Evolutionary conservation across 352 stramenopile genomes (phyloP).

Genomic region (Phytophthora pistaciae): DNA sequence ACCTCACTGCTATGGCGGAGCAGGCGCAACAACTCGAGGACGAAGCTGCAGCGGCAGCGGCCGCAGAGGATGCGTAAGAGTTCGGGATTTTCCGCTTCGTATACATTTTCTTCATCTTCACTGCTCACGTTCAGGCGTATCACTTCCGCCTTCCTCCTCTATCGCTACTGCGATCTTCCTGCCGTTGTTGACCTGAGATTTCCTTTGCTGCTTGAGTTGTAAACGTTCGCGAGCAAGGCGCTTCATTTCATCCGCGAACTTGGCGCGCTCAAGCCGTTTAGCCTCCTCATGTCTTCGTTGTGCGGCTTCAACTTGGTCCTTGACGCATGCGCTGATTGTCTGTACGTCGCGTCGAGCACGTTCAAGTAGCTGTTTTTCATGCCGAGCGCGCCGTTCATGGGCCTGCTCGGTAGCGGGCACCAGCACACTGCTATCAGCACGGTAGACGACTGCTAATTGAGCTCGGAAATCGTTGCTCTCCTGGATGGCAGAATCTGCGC

Average conservation of each 20-base stretch:
- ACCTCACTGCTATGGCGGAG: constrained; percentile 50
- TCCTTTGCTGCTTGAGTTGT: constrained; percentile 29
- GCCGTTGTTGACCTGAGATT: constrained; percentile 1
- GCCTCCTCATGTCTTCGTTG: constrained; percentile 25
- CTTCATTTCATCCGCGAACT: constrained; percentile 45
- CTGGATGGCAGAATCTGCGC: constrained; percentile 44
- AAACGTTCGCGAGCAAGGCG: constrained; percentile 30
- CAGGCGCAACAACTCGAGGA: constrained; percentile 51
- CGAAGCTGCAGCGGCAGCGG: constrained; percentile 34
- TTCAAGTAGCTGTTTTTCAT: constrained; percentile 30
- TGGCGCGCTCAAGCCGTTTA: constrained; percentile 25
- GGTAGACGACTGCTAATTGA: constrained; percentile 40
- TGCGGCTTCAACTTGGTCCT: constrained; percentile 16
- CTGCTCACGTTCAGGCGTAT: constrained; percentile 9
- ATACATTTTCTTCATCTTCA: constrained; percentile 15
- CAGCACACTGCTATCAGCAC: constrained; percentile 21
- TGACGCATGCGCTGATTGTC: constrained; percentile 23
- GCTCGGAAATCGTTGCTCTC: constrained; percentile 50
- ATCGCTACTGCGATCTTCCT: constrained; percentile 27
- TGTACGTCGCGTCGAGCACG: constrained; percentile 31
- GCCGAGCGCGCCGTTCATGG: constrained; percentile 12
- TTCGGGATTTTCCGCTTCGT: neutral
- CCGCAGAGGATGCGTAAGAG: constrained; percentile 10
- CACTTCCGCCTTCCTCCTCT: constrained; percentile 6
- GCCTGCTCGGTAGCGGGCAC: constrained; percentile 5